Base-by-base conservation (phyloP, 768 basidiomycete genomes). In the Russula ochroleuca region DNA sequence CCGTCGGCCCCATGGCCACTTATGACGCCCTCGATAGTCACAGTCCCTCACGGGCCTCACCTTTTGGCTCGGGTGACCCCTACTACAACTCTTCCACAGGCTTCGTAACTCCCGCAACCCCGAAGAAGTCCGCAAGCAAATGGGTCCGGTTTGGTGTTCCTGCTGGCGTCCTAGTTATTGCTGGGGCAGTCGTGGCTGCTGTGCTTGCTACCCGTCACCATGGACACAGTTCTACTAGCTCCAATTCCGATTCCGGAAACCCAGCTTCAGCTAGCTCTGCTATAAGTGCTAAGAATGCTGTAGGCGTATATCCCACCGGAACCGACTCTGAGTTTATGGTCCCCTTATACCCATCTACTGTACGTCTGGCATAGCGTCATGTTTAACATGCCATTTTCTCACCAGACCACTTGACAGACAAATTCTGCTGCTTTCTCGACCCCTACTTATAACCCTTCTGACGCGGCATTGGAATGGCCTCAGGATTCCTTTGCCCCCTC, bases 301-400 rank as follows among this genome's bases (percentile, higher is more conserved):
- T 85, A 37, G 90, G 87, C 21, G 72, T 83, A 45, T 91, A 86
- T 70, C 83, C 94, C 33, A 87, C 87, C 2, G 84, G 85, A 6
- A 97, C 94, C 19, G 81, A 94, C 71, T 84, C 84, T 69, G 79
- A 83, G 54, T 96, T 84, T 72, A 81, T 88, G 78, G 79, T 92
- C 60, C 95, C 95, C 0, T 71, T 94, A 31, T 96, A 95, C 73
- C 92, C 94, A 7, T 87, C 91, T 21, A 91, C 91, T 6, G 94
- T 95, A 65, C 78, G 92, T 83, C 25, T 62, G 35, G 49, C 59
- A 59, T 41, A 14, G 19, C 21, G 28, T 49, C 23, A 33, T 9
- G 2, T 25, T 38, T 48, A 17, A 7, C 14, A 31, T 19, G 58
- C 21, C 23, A 43, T 40, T n/a, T 35, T 59, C 14, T 49, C 19